Evolutionary conservation across 1,284 basidiomycete genomes (phyloP), one percentile per base, ranked within the genome.

Genomic region (Puccinia triticina): DNA sequence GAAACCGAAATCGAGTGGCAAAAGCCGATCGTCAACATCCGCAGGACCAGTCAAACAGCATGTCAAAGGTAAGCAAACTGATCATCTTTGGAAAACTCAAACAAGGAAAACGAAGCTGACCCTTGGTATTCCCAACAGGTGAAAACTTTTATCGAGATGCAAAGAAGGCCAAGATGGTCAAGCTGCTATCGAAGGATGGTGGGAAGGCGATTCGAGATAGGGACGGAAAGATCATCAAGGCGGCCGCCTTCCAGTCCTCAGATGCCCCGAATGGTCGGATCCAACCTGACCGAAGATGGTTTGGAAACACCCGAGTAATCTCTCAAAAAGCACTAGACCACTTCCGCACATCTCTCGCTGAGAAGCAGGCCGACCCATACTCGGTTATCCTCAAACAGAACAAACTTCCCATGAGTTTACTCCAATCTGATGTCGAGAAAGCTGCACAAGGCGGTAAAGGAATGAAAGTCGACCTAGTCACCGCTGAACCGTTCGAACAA

Each of bases 251-350:
- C 87, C 95, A 97, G 88, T 94, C 96, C 88, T 92, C 92, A 84
- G 94, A 96, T 88, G 92, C 93, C 5, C 91, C 91, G 82, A 93
- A 93, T 0, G 95, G 95, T 26, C 89, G 95, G 82, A 93, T 97
- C 46, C 93, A 95, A 88, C 93, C 95, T 84, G 96, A 98, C 89
- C 89, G 94, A 83, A 88, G 95, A 85, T 97, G 95, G 95, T 98
- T 98, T 86, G 95, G 96, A 71, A 99, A 99, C 88, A 99, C 97
- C 16, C 90, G 97, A 86, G 96, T 98, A 77, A 98, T 99, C 87
- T 95, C 94, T n/a, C 95, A 98, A 86, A 93, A 91, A 57, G 95
- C 95, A 10, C 88, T 98, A 85, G 95, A 98, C 86, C 95, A 96
- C 87, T 97, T 98, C 88, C 89, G 95, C 76, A 94, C 93, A 18